These are phyloP conservation scores for Angomonas deanei DNA, from an alignment of 208 protist genomes.

Conservation along the genomic window DNA sequence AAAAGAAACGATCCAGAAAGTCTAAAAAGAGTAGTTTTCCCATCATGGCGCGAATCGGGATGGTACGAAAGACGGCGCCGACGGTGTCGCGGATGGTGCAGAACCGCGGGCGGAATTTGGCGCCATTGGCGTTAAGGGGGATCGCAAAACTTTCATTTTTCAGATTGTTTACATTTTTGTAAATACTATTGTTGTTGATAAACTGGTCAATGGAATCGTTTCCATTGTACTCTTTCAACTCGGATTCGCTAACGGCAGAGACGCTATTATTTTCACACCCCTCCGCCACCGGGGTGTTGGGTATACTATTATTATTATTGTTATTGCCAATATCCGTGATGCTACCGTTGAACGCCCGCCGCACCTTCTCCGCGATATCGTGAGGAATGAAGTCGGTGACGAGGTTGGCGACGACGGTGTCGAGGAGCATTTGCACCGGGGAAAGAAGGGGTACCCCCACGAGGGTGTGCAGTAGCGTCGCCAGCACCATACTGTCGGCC, in stretches of 20 bases:
- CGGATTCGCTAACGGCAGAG: background rate
- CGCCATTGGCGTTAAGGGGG: background rate
- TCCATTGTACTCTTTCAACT: background rate
- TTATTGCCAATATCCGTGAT: background rate
- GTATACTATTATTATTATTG: background rate
- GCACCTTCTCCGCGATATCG: background rate
- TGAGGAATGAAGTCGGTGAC: conserved; percentile 20
- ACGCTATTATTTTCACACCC: background rate
- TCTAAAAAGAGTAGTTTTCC: conserved; percentile 18
- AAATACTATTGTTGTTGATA: conserved; percentile 4
- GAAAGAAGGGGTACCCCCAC: conserved; percentile 20
- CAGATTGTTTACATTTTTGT: background rate
- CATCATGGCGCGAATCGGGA: conserved; percentile 18
- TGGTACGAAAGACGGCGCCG: conserved; percentile 12
- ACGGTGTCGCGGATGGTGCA: conserved; percentile 9
- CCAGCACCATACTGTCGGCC: conserved; percentile 17
- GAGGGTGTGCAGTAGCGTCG: conserved; percentile 18
- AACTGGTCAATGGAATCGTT: background rate
- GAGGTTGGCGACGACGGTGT: conserved; percentile 24
- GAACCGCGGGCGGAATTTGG: conserved; percentile 15
- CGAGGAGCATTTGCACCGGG: conserved; percentile 24
- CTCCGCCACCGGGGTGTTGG: background rate
- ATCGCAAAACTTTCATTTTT: conserved; percentile 1
- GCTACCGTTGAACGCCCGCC: background rate
- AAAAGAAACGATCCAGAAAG: conserved; percentile 26